A percentile compares a stretch with the other conserved stretches of the same genome.
Evolutionary conservation across 1,284 basidiomycete genomes (phyloP).

Genomic region (Amylostereum areolatum): DNA sequence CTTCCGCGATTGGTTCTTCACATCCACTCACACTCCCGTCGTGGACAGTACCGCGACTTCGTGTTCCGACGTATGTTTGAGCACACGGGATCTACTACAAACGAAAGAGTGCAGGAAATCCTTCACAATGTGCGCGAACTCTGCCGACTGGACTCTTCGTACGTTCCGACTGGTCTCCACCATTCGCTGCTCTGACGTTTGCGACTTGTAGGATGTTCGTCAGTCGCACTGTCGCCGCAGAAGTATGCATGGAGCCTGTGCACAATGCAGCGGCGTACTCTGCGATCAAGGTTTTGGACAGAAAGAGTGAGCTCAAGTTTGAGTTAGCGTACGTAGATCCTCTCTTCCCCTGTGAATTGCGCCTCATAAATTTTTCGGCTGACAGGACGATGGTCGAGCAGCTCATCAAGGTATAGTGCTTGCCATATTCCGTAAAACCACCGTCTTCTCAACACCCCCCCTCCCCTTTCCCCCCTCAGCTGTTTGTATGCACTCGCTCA

Average conservation of each 20-base stretch:
- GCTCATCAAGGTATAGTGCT: slow-evolving; percentile 46
- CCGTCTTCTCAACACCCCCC: slow-evolving; percentile 1
- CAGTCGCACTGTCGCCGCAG: slow-evolving; percentile 70
- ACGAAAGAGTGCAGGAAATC: slow-evolving; percentile 54
- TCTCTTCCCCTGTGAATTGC: not conserved
- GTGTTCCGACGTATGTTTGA: slow-evolving; percentile 80
- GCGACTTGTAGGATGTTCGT: slow-evolving; percentile 59
- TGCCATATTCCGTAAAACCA: not conserved
- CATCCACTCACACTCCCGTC: slow-evolving; percentile 5
- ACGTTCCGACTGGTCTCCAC: slow-evolving; percentile 18
- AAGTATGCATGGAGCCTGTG: slow-evolving; percentile 73
- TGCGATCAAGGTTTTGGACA: slow-evolving; percentile 60
- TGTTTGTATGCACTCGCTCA: slow-evolving; percentile 62
- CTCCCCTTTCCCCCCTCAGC: slow-evolving; percentile 30
- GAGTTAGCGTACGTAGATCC: slow-evolving; percentile 39
- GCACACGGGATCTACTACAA: slow-evolving; percentile 42
- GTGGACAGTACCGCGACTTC: slow-evolving; percentile 67
- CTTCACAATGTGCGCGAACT: slow-evolving; percentile 61
- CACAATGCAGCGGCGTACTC: slow-evolving; percentile 59
- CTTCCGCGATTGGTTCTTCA: slow-evolving; percentile 5
- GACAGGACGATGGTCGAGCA: slow-evolving; percentile 49
- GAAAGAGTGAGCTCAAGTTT: slow-evolving; percentile 54
- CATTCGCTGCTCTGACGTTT: slow-evolving; percentile 4
- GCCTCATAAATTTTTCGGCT: slow-evolving; percentile 8
- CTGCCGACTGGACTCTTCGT: slow-evolving; percentile 61